Base-by-base conservation (phyloP, 2,329 filamentous ascomycete genomes). In the Hymenoscyphus occultus region DNA sequence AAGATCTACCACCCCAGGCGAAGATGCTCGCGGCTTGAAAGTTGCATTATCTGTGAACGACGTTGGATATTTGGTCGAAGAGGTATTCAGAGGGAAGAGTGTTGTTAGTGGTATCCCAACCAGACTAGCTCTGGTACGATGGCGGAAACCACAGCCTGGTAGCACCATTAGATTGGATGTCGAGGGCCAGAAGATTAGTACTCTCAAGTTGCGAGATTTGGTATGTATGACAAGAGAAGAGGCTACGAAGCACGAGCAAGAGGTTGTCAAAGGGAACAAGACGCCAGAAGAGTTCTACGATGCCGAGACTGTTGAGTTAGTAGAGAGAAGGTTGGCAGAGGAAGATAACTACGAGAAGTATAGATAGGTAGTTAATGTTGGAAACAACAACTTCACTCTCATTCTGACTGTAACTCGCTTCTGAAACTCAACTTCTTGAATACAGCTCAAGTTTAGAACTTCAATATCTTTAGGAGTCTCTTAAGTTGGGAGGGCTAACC, bases 201-300 rank as follows among this genome's bases (percentile, higher is more conserved):
- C 82, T 2, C 71, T 98, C 4, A 77, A 82, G 39, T 78, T 94
- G 71, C 82, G 84, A 35, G 89, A 96, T 57, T 75, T 97, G 66
- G 93, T 97, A 0, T 91, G 90, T 72, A 92, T 97, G 91, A 97
- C 93, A 0, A 96, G 93, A 76, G 93, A 97, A 67, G 93, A 97
- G 77, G 91, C 90, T 2, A 79, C 83, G 16, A 83, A 85, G 65
- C 95, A 99, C 77, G 91, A 96, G 75, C 90, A 88, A 76, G 82
- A 92, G 73, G 83, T 98, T 1, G 80, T 98, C 56, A 88, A 86
- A 71, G 90, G 86, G 0, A 84, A 83, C 1, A 90, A 88, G 78
- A 78, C 75, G 9, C 80, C 86, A 0, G 89, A 91, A 69, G 89
- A 94, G 0, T 68, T 97, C 32, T 99, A 97, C 74, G 87, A 89